Evolutionary conservation across 2,329 filamentous ascomycete species (phyloP), one percentile per base, ranked within the genome.

Genomic region (Fusarium liriodendri): DNA sequence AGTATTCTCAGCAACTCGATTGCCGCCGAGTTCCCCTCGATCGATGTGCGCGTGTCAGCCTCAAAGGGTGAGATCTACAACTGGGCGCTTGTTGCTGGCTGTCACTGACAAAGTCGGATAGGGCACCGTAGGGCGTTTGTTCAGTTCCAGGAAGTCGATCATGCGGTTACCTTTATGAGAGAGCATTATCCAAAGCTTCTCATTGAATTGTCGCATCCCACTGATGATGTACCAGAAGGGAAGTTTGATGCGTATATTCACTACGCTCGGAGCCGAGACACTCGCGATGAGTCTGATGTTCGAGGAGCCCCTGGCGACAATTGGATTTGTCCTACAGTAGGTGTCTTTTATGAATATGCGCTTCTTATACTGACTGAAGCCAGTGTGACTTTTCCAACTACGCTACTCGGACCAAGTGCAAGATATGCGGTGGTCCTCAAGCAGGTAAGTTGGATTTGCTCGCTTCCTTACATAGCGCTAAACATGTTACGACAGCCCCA

Each of bases 301-400:
- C 70, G 64, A 37, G 69, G 69, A 58, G 70, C 66, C 42, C 64
- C 35, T 18, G 71, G 71, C 25, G 72, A 69, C n/a, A 80, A 83
- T 59, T 85, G 83, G 84, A 75, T 61, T 13, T 84, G 83, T 64
- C 70, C 79, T 8, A 77, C 78, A 47, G 83, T 84, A 73, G 8
- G 81, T 69, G 5, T 40, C 35, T 32, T 40, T 14, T n/a, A n/a
- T 10, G 2, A 18, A 6, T 37, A 58, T 14, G 27, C 10, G 10
- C 25, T 35, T 32, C 16, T 35, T 20, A 6, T 47, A 32, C 77
- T 82, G 40, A 81, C 63, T 4, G 16, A 27, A 32, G 16, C 13
- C 27, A 84, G 82, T 86, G 84, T 62, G 83, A 83, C 59, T 83
- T 81, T 65, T 80, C 78, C 20, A 86, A 86, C 70, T 85, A 81